Base-by-base conservation (phyloP, 805 yeast genomes). In the Lachancea thermotolerans region DNA sequence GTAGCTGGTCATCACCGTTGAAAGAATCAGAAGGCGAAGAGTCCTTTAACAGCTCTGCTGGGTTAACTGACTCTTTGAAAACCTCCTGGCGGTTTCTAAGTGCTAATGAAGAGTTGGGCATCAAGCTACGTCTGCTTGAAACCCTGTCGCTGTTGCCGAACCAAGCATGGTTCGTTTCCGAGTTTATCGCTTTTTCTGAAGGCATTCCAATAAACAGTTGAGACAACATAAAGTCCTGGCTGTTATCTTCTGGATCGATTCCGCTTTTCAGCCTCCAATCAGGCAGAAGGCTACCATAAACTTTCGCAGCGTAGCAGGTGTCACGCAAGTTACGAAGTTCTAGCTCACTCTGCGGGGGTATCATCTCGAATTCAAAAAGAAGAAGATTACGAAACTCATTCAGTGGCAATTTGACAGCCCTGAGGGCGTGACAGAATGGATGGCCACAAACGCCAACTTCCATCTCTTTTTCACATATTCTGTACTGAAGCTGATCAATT, bases 351-450 rank as follows among this genome's bases (percentile, higher is more conserved):
- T 48, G 53, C 39, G 51, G 53, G 8, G 37, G 48, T 12, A 55
- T 48, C 59, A 63, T 53, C 42, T 65, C 69, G 35, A 65, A 41
- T 14, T 65, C 69, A 39, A 64, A 62, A 14, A 65, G 49, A 18
- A 63, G 55, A n/a, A 41, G 18, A 29, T 44, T 50, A 40, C 56
- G 41, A 14, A 43, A 25, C 10, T 30, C 35, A 8, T 32, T 25
- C 33, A 35, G 18, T 31, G 40, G 25, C 35, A 28, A 34, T 25
- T 14, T 37, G 4, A 31, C 48, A 21, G 15, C 27, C 25, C 6
- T 42, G 17, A 38, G 47, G 33, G 7, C 17, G 5, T 36, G 32
- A 31, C 59, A 57, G 12, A 56, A 43, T n/a, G 37, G 48, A 51
- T 59, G 64, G 4, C 42, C 41, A 36, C 61, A 55, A 4, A 31